These are phyloP conservation scores for Nothophytophthora sp. DNA, from an alignment of 352 stramenopile genomes.

Conservation along the genomic window DNA sequence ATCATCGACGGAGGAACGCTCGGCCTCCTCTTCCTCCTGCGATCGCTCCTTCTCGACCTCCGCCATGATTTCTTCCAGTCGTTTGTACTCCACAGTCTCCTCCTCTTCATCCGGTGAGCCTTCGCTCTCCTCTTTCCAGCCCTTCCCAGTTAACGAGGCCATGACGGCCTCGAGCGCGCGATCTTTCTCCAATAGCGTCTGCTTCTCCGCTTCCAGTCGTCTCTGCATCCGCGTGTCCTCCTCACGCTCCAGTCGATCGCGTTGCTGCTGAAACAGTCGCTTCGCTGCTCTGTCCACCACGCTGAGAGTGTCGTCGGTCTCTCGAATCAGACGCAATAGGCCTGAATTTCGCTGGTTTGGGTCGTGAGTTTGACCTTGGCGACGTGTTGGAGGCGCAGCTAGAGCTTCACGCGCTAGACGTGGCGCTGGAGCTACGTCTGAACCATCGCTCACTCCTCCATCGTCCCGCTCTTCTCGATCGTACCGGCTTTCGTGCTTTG, in stretches of 20 bases:
- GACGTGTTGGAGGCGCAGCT: no score
- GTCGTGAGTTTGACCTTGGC: background rate
- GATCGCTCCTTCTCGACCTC: constrained; percentile 36
- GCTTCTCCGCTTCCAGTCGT: constrained; percentile 23
- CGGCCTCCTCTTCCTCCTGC: constrained; percentile 6
- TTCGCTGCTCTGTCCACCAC: constrained; percentile 60
- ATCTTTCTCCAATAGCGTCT: constrained; percentile 19
- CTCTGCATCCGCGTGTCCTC: constrained; percentile 19
- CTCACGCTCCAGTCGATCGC: constrained; percentile 14
- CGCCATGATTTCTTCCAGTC: constrained; percentile 53
- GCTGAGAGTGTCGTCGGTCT: constrained; percentile 75
- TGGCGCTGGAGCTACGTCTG: no score
- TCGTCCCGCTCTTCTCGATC: no score
- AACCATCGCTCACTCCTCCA: no score
- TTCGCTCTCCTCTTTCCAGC: no score
- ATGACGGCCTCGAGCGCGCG: constrained; percentile 31
- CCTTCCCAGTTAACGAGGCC: constrained; percentile 18
- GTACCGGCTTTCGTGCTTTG: no score
- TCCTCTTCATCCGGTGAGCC: background rate
- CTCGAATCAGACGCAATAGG: constrained; percentile 46
- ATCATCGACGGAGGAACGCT: background rate
- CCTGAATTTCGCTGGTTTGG: constrained; percentile 10
- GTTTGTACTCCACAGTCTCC: constrained; percentile 9
- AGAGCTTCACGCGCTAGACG: no score
- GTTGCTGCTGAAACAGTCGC: constrained; percentile 49